Evolutionary conservation across 345 rosid species (phyloP).

Genomic region (Sonneratia caseolaris): DNA sequence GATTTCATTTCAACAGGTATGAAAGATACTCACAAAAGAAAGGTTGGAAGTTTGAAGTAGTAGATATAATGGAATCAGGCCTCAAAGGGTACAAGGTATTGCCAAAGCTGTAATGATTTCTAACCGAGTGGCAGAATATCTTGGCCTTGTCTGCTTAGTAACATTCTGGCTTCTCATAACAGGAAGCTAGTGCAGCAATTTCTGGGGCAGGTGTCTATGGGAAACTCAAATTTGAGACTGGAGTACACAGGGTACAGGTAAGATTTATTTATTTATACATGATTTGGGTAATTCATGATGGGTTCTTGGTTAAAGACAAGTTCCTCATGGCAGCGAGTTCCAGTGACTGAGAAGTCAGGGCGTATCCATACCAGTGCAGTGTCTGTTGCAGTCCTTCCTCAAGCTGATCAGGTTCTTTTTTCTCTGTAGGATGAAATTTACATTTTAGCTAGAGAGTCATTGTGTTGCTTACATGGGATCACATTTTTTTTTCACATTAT

Average conservation of each 20-base stretch:
- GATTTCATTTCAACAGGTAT: conserved; percentile 42
- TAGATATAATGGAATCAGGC: conserved; percentile 69
- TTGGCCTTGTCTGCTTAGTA: background rate
- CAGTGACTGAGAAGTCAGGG: conserved; percentile 88
- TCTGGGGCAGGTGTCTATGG: conserved; percentile 75
- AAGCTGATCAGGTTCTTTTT: conserved; percentile 70
- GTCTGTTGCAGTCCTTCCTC: conserved; percentile 96
- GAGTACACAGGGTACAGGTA: conserved; percentile 97
- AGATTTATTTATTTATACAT: background rate
- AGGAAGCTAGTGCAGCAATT: conserved; percentile 96
- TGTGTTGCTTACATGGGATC: no score
- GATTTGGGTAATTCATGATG: background rate
- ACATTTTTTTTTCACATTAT: background rate
- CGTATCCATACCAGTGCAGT: conserved; percentile 90
- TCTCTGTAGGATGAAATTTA: conserved; percentile 2
- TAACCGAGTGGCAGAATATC: background rate
- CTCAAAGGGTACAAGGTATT: conserved; percentile 80
- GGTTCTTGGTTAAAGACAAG: conserved; percentile 9
- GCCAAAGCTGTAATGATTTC: background rate
- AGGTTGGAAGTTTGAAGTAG: conserved; percentile 84
- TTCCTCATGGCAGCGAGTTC: conserved; percentile 73
- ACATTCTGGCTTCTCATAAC: conserved; percentile 12
- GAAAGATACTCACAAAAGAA: conserved; percentile 87
- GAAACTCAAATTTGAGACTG: conserved; percentile 97
- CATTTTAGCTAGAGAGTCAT: background rate